Conservation (phyloP, 2,329 filamentous ascomycete genomes). For the Phyllosticta citriasiana region DNA sequence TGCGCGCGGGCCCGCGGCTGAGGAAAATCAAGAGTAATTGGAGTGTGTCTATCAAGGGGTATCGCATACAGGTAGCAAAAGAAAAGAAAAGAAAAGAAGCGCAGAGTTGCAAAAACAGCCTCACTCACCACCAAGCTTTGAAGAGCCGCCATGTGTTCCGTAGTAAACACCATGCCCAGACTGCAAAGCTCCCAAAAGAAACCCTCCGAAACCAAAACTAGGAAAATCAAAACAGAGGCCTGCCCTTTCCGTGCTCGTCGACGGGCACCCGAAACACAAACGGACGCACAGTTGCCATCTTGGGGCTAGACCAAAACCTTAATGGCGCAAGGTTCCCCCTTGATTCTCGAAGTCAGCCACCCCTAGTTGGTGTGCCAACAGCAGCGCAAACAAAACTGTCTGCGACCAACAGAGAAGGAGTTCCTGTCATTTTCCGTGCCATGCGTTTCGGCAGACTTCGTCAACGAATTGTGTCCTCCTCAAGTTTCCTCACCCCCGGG, state of each 20-base stretch:
- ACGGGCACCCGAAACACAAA: neutral
- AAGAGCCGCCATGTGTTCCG: neutral
- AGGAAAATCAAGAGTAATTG: neutral
- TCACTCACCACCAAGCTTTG: neutral
- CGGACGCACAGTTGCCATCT: neutral
- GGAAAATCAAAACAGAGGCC: neutral
- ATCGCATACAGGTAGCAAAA: neutral
- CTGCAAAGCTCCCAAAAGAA: neutral
- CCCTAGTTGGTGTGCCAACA: neutral
- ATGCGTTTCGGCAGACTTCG: constrained; percentile 21
- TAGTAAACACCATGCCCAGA: neutral
- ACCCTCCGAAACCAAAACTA: neutral
- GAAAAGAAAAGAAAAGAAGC: neutral
- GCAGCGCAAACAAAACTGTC: neutral
- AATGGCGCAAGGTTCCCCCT: neutral
- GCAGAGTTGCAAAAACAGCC: neutral
- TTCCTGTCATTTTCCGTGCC: neutral
- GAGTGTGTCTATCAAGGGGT: neutral
- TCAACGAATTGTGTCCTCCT: constrained; percentile 18
- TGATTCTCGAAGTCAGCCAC: neutral
- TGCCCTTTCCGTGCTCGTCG: neutral
- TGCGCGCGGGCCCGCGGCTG: neutral
- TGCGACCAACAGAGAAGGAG: neutral
- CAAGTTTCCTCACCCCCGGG: constrained; percentile 3
- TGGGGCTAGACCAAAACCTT: neutral